These are phyloP conservation scores for Croton laevigatus DNA, from an alignment of 441 rosid genomes.

Conservation along the genomic window DNA sequence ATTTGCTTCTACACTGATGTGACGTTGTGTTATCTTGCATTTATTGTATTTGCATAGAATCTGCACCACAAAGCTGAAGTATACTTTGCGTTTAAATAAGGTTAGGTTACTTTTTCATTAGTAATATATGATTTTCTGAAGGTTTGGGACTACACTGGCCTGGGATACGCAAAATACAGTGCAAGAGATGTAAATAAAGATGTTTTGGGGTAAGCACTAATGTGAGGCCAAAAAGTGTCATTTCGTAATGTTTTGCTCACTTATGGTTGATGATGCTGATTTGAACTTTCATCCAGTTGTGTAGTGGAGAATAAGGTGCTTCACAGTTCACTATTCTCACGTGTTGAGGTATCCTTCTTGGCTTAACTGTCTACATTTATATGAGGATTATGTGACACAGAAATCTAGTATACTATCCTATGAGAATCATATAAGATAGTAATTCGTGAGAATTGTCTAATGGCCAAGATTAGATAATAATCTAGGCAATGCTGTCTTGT, in stretches of 20 bases:
- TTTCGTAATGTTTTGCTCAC: slow-evolving; percentile 13
- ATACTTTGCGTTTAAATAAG: slow-evolving; percentile 6
- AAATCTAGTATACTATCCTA: not conserved
- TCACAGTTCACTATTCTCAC: slow-evolving; percentile 67
- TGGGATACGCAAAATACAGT: slow-evolving; percentile 76
- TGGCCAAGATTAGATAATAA: not conserved
- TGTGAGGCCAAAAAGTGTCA: slow-evolving; percentile 2
- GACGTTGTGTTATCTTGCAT: not conserved
- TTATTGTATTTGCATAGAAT: slow-evolving; percentile 9
- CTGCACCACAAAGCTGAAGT: slow-evolving; percentile 2
- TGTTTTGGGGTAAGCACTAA: slow-evolving; percentile 62
- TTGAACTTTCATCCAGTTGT: slow-evolving; percentile 56
- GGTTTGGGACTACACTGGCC: slow-evolving; percentile 98
- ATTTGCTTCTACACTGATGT: not conserved
- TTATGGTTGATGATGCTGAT: slow-evolving; percentile 23
- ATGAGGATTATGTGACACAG: not conserved
- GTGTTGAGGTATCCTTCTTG: slow-evolving; percentile 54
- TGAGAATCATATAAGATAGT: not conserved
- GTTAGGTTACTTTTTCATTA: slow-evolving; percentile 10
- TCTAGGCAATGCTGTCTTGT: not conserved
- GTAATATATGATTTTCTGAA: slow-evolving; percentile 28
- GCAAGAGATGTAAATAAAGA: slow-evolving; percentile 77
- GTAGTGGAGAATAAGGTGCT: slow-evolving; percentile 98
- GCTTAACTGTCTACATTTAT: slow-evolving; percentile 6
- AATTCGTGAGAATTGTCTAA: not conserved